Evolutionary conservation across 2,329 filamentous ascomycete species (phyloP).

Genomic region (Pseudogymnoascus sp.): DNA sequence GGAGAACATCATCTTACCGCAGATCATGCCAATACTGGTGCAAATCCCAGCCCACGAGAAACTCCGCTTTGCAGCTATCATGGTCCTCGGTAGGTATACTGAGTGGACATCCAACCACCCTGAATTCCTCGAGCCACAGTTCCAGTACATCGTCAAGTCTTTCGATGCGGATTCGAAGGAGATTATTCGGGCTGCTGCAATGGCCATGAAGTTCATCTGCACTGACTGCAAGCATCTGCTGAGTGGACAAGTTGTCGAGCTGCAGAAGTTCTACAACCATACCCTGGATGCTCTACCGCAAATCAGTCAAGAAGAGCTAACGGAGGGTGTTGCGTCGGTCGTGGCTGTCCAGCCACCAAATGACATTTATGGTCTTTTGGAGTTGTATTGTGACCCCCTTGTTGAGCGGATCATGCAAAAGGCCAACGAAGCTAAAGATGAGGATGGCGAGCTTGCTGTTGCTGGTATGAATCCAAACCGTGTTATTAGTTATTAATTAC

Average conservation of each 20-base stretch:
- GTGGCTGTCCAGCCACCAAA: conserved; percentile 75
- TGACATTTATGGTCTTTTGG: conserved; percentile 76
- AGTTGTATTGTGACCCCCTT: conserved; percentile 87
- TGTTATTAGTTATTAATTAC: not conserved
- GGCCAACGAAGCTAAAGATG: conserved; percentile 75
- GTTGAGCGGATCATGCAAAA: conserved; percentile 77
- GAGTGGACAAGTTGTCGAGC: conserved; percentile 70
- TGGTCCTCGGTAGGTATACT: conserved; percentile 93
- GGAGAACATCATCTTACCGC: conserved; percentile 77
- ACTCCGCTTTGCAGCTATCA: conserved; percentile 95
- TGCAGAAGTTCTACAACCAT: conserved; percentile 88
- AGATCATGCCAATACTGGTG: conserved; percentile 86
- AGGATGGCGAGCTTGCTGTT: conserved; percentile 75
- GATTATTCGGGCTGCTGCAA: conserved; percentile 81
- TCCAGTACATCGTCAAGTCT: conserved; percentile 90
- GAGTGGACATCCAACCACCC: conserved; percentile 96
- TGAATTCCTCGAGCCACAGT: conserved; percentile 83
- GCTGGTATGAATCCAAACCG: conserved; percentile 51
- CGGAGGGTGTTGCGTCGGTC: conserved; percentile 88
- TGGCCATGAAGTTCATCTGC: conserved; percentile 96
- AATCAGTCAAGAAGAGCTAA: conserved; percentile 88
- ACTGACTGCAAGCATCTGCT: conserved; percentile 86
- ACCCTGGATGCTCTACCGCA: conserved; percentile 79
- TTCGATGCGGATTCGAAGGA: conserved; percentile 86
- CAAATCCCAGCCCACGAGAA: conserved; percentile 95